Evolutionary conservation across 176 grass and related monocot genomes (phyloP).

Genomic region (sorghum (Sorghum bicolor)): Sorghum_bicolor_NCBIv3 NC_012873.2:53660001-53660500

Average conservation of each 20-base stretch:
- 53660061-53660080: too few relatives aligned
- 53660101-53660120: neutral
- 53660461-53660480: neutral
- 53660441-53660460: neutral
- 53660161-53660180: neutral
- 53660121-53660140: neutral
- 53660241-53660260: neutral
- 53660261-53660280: neutral
- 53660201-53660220: neutral
- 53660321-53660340: constrained; percentile 61
- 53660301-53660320: constrained; percentile 16
- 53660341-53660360: constrained; percentile 67
- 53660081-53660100: too few relatives aligned
- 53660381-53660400: constrained; percentile 57
- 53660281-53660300: neutral
- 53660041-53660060: too few relatives aligned
- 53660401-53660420: constrained; percentile 60
- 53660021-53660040: too few relatives aligned
- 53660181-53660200: neutral
- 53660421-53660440: constrained; percentile 27
- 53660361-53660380: constrained; percentile 64
- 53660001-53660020: too few relatives aligned
- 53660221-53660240: neutral
- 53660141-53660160: neutral
- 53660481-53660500: neutral